A percentile compares a stretch with the other conserved stretches of the same genome.
Evolutionary conservation across 176 grass and related monocot species (phyloP).

Genomic region (Raddia distichophylla): DNA sequence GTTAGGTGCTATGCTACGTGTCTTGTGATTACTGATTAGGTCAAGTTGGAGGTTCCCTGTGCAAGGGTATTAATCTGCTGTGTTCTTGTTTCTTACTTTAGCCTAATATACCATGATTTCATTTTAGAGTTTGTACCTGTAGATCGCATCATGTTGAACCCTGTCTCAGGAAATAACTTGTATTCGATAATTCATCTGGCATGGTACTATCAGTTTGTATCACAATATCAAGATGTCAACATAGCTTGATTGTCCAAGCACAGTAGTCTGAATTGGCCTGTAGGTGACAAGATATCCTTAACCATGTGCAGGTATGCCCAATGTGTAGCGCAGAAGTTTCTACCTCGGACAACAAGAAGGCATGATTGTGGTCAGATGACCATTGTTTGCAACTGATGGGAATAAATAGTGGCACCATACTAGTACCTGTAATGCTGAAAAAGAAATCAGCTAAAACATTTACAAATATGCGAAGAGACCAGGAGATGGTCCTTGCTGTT

Average conservation of each 20-base stretch:
- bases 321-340: conserved; percentile 92
- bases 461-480: conserved; percentile 21
- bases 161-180: conserved; percentile 26
- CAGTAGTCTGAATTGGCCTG: background rate
- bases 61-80: conserved; percentile 4
- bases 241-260: background rate
- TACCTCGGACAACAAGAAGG: conserved; percentile 60
- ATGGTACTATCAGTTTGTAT: background rate
- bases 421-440: conserved; percentile 38
- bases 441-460: background rate
- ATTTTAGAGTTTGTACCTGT: conserved; percentile 1
- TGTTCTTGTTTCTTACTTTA: conserved; percentile 16
- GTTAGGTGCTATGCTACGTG: background rate
- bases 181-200: conserved; percentile 11
- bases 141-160: background rate
- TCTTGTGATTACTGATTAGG: background rate
- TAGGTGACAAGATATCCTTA: conserved; percentile 32
- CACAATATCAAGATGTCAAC: background rate
- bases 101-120: background rate
- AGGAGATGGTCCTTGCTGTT: conserved; percentile 2
- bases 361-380: conserved; percentile 35
- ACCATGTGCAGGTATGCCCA: conserved; percentile 69
- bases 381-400: conserved; percentile 27
- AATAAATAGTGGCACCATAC: conserved; percentile 24
- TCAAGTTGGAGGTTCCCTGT: background rate